Evolutionary conservation across 805 yeast species (phyloP).

Genomic region (Grigorovia yakushimaensis): DNA sequence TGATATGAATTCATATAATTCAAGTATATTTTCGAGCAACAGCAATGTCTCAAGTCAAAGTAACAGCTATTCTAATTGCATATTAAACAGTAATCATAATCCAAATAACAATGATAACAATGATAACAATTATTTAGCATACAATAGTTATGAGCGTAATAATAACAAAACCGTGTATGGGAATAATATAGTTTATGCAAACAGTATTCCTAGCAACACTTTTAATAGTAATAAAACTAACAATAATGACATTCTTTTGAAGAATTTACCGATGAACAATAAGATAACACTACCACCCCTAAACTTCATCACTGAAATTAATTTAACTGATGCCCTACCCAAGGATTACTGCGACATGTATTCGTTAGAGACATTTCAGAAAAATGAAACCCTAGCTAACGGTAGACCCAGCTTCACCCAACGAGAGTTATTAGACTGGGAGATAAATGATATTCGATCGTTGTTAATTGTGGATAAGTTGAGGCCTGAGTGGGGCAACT

Average conservation of each 20-base stretch:
- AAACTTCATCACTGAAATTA: conserved; percentile 18
- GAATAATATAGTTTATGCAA: too few relatives aligned
- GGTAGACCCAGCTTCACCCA: conserved; percentile 58
- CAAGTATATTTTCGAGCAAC: conserved; percentile 8
- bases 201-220: too few relatives aligned
- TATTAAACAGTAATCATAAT: too few relatives aligned
- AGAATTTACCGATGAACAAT: neutral
- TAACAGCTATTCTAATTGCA: neutral
- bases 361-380: conserved; percentile 42
- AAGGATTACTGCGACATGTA: conserved; percentile 44
- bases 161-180: too few relatives aligned
- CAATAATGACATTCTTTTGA: neutral
- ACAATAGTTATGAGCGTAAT: neutral
- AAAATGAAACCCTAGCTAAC: conserved; percentile 34
- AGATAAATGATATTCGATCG: conserved; percentile 57
- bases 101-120: neutral
- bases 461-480: conserved; percentile 43
- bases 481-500: conserved; percentile 47
- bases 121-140: neutral
- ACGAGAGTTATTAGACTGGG: conserved; percentile 61
- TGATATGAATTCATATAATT: conserved; percentile 5
- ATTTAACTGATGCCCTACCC: conserved; percentile 46
- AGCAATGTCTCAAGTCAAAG: neutral
- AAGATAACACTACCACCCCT: conserved; percentile 2
- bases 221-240: neutral